Evolutionary conservation across 129 eudicot genomes (phyloP).

Genomic region (Chrysanthemum lavandulifolium): DNA sequence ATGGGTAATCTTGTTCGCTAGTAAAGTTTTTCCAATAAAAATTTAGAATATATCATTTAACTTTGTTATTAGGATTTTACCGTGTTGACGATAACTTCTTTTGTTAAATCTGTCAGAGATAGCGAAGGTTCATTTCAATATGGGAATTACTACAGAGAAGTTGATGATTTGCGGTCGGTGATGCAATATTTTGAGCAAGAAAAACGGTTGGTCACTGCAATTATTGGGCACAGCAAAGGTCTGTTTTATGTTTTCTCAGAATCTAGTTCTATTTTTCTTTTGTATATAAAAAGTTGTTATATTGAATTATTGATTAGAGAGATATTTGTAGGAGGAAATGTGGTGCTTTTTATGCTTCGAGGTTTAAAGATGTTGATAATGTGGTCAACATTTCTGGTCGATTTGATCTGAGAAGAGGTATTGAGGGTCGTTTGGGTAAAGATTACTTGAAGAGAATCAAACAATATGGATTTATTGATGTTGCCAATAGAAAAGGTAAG

Average conservation of each 20-base stretch:
- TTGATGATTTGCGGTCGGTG: slow-evolving; percentile 67
- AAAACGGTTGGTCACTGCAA: slow-evolving; percentile 39
- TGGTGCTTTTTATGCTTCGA: slow-evolving; percentile 59
- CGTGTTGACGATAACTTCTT: slow-evolving; percentile 4
- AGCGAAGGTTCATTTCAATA: slow-evolving; percentile 89
- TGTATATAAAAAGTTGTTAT: background rate
- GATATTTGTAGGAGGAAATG: slow-evolving; percentile 67
- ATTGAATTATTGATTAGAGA: slow-evolving; percentile 1
- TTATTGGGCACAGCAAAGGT: slow-evolving; percentile 93
- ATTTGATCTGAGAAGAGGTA: slow-evolving; percentile 56
- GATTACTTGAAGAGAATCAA: slow-evolving; percentile 51
- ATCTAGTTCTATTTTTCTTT: background rate
- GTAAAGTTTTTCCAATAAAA: slow-evolving; percentile 5
- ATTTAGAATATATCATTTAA: background rate
- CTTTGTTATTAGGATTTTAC: slow-evolving; percentile 2
- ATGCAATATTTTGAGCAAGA: slow-evolving; percentile 47
- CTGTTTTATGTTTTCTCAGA: background rate
- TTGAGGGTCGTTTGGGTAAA: slow-evolving; percentile 73
- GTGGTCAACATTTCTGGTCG: slow-evolving; percentile 74
- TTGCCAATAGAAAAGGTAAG: slow-evolving; percentile 50
- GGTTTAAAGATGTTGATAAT: slow-evolving; percentile 43
- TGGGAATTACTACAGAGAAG: slow-evolving; percentile 79
- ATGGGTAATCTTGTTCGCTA: slow-evolving; percentile 55
- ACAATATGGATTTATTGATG: slow-evolving; percentile 52
- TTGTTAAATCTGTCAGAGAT: slow-evolving; percentile 44